These are phyloP conservation scores for Sporothrix dimorphospora DNA, from an alignment of 2,329 filamentous ascomycete genomes.

Conservation along the genomic window DNA sequence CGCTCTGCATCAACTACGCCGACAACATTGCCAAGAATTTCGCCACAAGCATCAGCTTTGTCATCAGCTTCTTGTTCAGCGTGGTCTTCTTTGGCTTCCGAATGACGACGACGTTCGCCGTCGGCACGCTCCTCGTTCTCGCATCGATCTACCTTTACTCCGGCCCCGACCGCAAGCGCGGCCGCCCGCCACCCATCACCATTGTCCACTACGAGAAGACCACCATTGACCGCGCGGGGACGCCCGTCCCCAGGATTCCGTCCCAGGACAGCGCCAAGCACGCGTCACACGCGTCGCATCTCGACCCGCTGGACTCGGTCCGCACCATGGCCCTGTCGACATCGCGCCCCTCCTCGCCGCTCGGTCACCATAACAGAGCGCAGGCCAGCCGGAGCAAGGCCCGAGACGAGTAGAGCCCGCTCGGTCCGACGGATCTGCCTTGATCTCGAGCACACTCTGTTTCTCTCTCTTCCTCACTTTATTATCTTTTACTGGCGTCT, in stretches of 20 bases:
- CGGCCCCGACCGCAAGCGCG: slow-evolving; percentile 61
- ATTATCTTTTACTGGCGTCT: background rate
- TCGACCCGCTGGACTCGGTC: slow-evolving; percentile 43
- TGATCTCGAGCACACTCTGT: background rate
- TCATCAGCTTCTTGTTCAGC: slow-evolving; percentile 83
- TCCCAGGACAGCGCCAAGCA: slow-evolving; percentile 40
- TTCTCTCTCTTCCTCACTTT: background rate
- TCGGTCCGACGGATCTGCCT: background rate
- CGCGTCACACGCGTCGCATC: slow-evolving; percentile 36
- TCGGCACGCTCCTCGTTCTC: slow-evolving; percentile 79
- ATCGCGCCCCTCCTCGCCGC: slow-evolving; percentile 53
- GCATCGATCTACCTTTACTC: slow-evolving; percentile 85
- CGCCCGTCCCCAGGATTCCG: slow-evolving; percentile 41
- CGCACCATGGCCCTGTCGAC: slow-evolving; percentile 48
- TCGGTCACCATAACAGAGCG: slow-evolving; percentile 42
- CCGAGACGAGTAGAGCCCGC: slow-evolving; percentile 42
- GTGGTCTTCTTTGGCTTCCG: slow-evolving; percentile 82
- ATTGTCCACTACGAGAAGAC: slow-evolving; percentile 80
- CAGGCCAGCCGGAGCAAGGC: slow-evolving; percentile 46
- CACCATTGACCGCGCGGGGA: slow-evolving; percentile 53
- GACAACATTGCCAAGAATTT: slow-evolving; percentile 95
- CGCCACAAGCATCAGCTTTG: slow-evolving; percentile 87
- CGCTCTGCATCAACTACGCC: slow-evolving; percentile 78
- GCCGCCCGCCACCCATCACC: slow-evolving; percentile 66
- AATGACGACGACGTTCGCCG: slow-evolving; percentile 74